A percentile compares a stretch with the other conserved stretches of the same genome.
These are phyloP conservation scores for Tuber indicum DNA, from an alignment of 495 filamentous ascomycete species.

Conservation along the genomic window DNA sequence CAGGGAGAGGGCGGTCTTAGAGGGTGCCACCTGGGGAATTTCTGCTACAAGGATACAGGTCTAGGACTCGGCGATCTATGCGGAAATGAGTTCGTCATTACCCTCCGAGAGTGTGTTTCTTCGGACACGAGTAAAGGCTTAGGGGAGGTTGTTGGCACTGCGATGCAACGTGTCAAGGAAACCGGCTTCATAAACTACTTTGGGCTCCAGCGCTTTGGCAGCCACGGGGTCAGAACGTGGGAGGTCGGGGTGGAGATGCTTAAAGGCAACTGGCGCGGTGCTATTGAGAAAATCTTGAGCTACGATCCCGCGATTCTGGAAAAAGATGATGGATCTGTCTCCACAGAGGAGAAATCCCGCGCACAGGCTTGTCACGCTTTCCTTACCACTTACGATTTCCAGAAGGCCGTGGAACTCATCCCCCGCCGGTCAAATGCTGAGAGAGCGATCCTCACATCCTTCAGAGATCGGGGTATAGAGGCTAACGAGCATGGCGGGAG, in stretches of 20 bases:
- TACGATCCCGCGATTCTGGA: constrained; percentile 54
- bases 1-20: constrained; percentile 33
- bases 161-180: constrained; percentile 52
- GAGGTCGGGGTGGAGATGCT: constrained; percentile 75
- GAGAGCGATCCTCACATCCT: constrained; percentile 64
- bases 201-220: constrained; percentile 88
- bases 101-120: constrained; percentile 65
- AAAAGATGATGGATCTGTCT: constrained; percentile 46
- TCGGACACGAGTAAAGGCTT: constrained; percentile 42
- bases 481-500: constrained; percentile 28
- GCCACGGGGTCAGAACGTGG: constrained; percentile 73
- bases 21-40: constrained; percentile 65
- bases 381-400: constrained; percentile 51
- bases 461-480: constrained; percentile 44
- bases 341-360: constrained; percentile 66
- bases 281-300: constrained; percentile 64
- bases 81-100: constrained; percentile 90
- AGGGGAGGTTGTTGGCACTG: constrained; percentile 52
- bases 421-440: constrained; percentile 80
- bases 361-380: constrained; percentile 70
- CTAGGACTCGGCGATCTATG: constrained; percentile 74
- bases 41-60: constrained; percentile 60
- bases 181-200: constrained; percentile 94
- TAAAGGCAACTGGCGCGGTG: constrained; percentile 68
- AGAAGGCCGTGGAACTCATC: constrained; percentile 58